Conservation (phyloP, 2,329 filamentous ascomycete genomes). For the Penicillium decumbens region DNA sequence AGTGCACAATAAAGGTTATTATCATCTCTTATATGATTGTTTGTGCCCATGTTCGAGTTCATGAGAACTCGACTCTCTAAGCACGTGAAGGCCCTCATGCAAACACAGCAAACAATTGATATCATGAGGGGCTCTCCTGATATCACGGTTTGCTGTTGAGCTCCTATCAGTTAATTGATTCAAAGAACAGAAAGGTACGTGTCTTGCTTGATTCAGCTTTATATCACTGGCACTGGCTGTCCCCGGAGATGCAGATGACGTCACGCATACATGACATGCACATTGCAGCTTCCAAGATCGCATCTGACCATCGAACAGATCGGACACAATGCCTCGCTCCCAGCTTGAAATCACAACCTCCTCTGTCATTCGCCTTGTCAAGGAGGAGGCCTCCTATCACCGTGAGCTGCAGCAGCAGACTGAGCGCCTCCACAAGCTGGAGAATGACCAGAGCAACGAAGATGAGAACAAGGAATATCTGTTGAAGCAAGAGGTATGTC, state of each 20-base stretch:
- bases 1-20: neutral
- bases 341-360: constrained; percentile 79
- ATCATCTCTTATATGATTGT: neutral
- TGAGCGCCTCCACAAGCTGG: constrained; percentile 63
- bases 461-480: constrained; percentile 76
- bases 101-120: constrained; percentile 23
- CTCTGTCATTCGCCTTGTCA: constrained; percentile 76
- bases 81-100: constrained; percentile 11
- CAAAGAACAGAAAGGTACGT: neutral
- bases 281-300: neutral
- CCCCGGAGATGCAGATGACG: neutral
- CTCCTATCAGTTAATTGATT: neutral
- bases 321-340: constrained; percentile 64
- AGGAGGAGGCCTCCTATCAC: constrained; percentile 87
- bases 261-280: neutral
- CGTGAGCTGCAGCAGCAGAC: constrained; percentile 75
- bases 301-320: constrained; percentile 12
- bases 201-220: neutral
- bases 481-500: constrained; percentile 77
- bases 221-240: neutral
- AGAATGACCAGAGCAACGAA: constrained; percentile 61
- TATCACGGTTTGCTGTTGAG: neutral
- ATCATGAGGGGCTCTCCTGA: constrained; percentile 19
- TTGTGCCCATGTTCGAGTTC: neutral
- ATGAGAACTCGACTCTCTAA: neutral